Conservation (phyloP, 805 yeast genomes). For the Wickerhamiella siamensis region DNA sequence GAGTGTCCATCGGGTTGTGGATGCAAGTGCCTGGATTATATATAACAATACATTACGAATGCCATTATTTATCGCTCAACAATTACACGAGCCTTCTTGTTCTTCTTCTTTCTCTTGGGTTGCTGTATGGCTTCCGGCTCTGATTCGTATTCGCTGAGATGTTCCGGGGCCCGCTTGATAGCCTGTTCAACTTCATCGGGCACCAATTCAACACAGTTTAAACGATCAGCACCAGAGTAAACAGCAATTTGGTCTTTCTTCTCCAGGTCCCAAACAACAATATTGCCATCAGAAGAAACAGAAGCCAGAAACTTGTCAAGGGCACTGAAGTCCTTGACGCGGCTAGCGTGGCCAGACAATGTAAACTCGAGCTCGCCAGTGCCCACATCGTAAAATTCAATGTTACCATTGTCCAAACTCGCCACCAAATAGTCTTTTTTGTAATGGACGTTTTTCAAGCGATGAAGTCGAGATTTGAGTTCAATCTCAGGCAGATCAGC, state of each 20-base stretch:
- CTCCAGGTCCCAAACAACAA: conserved; percentile 75
- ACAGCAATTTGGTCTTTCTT: conserved; percentile 72
- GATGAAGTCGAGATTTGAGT: conserved; percentile 44
- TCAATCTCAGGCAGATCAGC: conserved; percentile 27
- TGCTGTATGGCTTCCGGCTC: conserved; percentile 17
- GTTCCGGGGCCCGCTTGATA: conserved; percentile 52
- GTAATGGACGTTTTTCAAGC: conserved; percentile 37
- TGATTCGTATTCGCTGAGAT: conserved; percentile 32
- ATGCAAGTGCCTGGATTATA: conserved; percentile 41
- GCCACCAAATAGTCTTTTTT: conserved; percentile 44
- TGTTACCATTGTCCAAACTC: conserved; percentile 59
- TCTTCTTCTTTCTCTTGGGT: conserved; percentile 14
- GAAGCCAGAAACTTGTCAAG: conserved; percentile 46
- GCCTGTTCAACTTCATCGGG: conserved; percentile 66
- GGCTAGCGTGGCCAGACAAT: conserved; percentile 66
- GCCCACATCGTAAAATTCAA: conserved; percentile 36
- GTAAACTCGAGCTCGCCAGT: conserved; percentile 29
- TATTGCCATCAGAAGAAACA: conserved; percentile 84
- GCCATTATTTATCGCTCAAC: conserved; percentile 7
- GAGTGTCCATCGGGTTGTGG: conserved; percentile 85
- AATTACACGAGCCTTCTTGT: conserved; percentile 19
- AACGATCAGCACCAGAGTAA: conserved; percentile 78
- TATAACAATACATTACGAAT: not conserved
- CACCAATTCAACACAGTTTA: conserved; percentile 63
- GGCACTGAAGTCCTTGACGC: conserved; percentile 67